Base-by-base conservation (phyloP, 495 filamentous ascomycete genomes). In the Lasiosphaeria miniovina region DNA sequence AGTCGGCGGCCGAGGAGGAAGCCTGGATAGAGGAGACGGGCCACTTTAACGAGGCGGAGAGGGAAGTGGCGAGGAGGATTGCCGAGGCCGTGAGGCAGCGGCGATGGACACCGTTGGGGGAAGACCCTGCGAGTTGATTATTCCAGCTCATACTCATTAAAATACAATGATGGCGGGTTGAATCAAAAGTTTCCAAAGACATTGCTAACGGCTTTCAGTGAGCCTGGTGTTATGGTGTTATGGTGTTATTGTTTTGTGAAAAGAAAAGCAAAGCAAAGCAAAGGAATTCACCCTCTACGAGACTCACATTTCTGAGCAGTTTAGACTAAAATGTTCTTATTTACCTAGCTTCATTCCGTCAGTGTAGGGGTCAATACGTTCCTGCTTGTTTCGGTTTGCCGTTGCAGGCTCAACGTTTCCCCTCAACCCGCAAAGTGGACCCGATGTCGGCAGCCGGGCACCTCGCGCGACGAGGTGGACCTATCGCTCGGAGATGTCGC, bases 1-100 rank as follows among this genome's bases (percentile, higher is more conserved):
- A 41, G 40, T 52, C 55, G 57, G 61, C 46, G 40, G 58, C 33
- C 5, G 62, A 52, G 14, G 65, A 67, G 54, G 14, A 55, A 34
- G 40, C 36, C 15, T 67, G 46, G 48, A 6, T 62, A 10, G 49
- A 64, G 1, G 45, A 52, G 54, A 59, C 54, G 11, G 48, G 49
- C 12, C 45, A 59, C 40, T 61, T 65, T 59, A 58, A 38, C 9
- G 62, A 58, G 53, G 61, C 51, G 9, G 35, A 50, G 1, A 14
- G 35, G n/a, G 65, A 61, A 6, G 52, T 52, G 17, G 55, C 49
- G 11, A 55, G 10, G 45, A 58, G 38, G 40, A 61, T 67, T 24
- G 49, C 8, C 36, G 49, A 61, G 24, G 65, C 61, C 49, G 55
- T 67, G 41, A 56, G 34, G 38, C 6, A 24, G 17, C 57, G 61